Percentiles rank a stretch among this genome's conserved stretches.
Conservation (phyloP, 495 filamentous ascomycete genomes). For the Parmelia sp. region DNA sequence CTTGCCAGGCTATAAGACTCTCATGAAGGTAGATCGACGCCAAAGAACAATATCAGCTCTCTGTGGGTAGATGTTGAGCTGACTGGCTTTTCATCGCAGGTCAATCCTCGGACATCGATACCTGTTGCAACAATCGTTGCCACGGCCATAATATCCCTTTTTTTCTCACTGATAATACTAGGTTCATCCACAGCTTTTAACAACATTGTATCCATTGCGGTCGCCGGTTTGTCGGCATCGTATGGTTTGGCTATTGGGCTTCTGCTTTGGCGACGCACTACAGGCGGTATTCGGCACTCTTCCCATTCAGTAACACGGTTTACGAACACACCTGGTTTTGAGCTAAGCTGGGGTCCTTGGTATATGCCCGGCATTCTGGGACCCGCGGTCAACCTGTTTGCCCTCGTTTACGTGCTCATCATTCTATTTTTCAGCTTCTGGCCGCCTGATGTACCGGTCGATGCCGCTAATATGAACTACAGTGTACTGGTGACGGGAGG, state of each 20-base stretch:
- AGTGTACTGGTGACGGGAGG: slow-evolving; percentile 38
- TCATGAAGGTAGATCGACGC: slow-evolving; percentile 15
- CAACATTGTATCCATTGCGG: slow-evolving; percentile 36
- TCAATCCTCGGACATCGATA: slow-evolving; percentile 37
- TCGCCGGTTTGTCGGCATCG: slow-evolving; percentile 37
- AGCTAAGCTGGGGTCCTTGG: slow-evolving; percentile 31
- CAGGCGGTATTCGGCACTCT: slow-evolving; percentile 29
- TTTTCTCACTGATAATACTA: slow-evolving; percentile 40
- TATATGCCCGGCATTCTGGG: slow-evolving; percentile 33
- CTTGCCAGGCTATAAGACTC: slow-evolving; percentile 36
- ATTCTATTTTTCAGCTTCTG: slow-evolving; percentile 43
- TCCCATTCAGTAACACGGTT: slow-evolving; percentile 12
- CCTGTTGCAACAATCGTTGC: slow-evolving; percentile 45
- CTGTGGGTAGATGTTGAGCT: neutral
- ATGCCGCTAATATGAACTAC: slow-evolving; percentile 42
- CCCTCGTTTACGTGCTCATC: slow-evolving; percentile 38
- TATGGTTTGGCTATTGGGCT: slow-evolving; percentile 39
- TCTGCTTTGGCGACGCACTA: slow-evolving; percentile 43
- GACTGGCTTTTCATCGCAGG: slow-evolving; percentile 1
- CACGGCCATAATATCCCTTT: slow-evolving; percentile 30
- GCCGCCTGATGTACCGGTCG: slow-evolving; percentile 37
- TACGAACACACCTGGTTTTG: neutral
- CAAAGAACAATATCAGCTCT: neutral
- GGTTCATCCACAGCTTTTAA: slow-evolving; percentile 43
- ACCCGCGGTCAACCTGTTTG: slow-evolving; percentile 38